Evolutionary conservation across 208 protist genomes (phyloP).

Genomic region (Phytomonas francai): DNA sequence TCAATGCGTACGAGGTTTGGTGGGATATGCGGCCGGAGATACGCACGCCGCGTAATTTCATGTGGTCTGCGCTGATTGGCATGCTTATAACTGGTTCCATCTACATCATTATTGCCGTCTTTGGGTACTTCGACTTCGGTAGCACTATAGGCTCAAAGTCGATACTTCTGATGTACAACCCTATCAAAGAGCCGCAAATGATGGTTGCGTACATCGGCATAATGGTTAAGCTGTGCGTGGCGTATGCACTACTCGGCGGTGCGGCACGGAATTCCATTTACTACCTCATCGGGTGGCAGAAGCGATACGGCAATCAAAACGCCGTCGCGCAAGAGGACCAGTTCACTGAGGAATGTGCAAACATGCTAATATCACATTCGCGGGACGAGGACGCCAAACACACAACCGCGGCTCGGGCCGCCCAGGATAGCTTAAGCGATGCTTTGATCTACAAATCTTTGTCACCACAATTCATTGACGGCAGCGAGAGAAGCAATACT

Average conservation of each 20-base stretch:
- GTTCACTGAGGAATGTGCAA: slow-evolving; percentile 2
- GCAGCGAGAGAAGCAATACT: not conserved
- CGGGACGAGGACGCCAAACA: not conserved
- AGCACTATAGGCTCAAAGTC: slow-evolving; percentile 21
- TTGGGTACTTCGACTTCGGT: slow-evolving; percentile 69
- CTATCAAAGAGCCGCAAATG: slow-evolving; percentile 28
- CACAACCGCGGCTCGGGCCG: not conserved
- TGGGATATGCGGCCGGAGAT: slow-evolving; percentile 33
- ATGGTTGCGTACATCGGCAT: slow-evolving; percentile 42
- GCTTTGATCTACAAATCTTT: too few species aligned
- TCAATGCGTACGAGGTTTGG: slow-evolving; percentile 45
- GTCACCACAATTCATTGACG: slow-evolving; percentile 2
- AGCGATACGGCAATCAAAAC: slow-evolving; percentile 17
- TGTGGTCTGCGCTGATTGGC: slow-evolving; percentile 26
- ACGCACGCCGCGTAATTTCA: slow-evolving; percentile 23
- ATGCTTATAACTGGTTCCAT: slow-evolving; percentile 45
- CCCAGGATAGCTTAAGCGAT: not conserved
- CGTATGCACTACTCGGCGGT: slow-evolving; percentile 38
- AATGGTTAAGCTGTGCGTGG: slow-evolving; percentile 48
- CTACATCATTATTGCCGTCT: slow-evolving; percentile 42
- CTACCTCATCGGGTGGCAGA: slow-evolving; percentile 37
- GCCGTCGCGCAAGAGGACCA: slow-evolving; percentile 5
- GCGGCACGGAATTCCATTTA: slow-evolving; percentile 45
- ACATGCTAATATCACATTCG: too few species aligned
- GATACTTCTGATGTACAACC: slow-evolving; percentile 50